These are phyloP conservation scores for Rhizopogon salebrosus DNA, from an alignment of 768 basidiomycete species.

Conservation along the genomic window DNA sequence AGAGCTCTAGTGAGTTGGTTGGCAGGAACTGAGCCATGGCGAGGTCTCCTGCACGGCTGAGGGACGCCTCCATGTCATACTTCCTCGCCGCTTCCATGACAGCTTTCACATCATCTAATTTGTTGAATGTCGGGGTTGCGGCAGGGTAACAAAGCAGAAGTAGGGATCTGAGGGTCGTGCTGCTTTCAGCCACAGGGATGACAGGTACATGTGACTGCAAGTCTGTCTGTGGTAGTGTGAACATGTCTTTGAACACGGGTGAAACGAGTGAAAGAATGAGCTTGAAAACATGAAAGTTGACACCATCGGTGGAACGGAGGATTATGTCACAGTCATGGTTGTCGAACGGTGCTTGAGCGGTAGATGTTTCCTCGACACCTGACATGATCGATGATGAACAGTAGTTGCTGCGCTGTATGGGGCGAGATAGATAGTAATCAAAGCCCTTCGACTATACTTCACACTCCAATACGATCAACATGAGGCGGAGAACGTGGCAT, in stretches of 20 bases:
- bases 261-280: slow-evolving; percentile 32
- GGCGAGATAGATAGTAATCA: background rate
- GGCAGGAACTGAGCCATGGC: slow-evolving; percentile 5
- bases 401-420: too few species aligned
- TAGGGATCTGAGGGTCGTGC: slow-evolving; percentile 28
- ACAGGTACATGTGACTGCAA: slow-evolving; percentile 14
- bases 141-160: slow-evolving; percentile 37
- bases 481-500: background rate
- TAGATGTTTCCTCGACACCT: background rate
- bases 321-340: slow-evolving; percentile 29
- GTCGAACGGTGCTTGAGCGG: slow-evolving; percentile 21
- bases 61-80: slow-evolving; percentile 21
- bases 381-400: background rate
- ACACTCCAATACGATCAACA: background rate
- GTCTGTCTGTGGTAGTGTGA: slow-evolving; percentile 9
- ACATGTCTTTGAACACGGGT: slow-evolving; percentile 28
- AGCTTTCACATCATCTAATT: slow-evolving; percentile 7
- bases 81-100: slow-evolving; percentile 16
- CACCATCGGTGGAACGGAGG: slow-evolving; percentile 29
- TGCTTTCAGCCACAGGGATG: slow-evolving; percentile 37
- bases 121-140: background rate
- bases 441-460: background rate
- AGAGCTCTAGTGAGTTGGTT: slow-evolving; percentile 17
- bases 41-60: slow-evolving; percentile 11
- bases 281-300: slow-evolving; percentile 32